These are phyloP conservation scores for Heritiera littoralis DNA, from an alignment of 345 rosid genomes.

Conservation along the genomic window DNA sequence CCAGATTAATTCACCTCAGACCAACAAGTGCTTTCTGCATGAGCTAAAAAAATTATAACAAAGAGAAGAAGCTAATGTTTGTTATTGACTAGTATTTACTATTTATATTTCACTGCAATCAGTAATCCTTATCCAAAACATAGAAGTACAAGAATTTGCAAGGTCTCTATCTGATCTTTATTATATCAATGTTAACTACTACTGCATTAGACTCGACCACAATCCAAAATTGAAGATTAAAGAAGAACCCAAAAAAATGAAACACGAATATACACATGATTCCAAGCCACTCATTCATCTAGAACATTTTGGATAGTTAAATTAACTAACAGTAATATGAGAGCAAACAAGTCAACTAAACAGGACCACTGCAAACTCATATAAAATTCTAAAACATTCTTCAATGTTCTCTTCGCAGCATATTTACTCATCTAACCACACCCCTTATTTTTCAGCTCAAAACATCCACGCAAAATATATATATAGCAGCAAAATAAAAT, in stretches of 20 bases:
- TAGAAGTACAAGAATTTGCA: not conserved
- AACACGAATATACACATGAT: not conserved
- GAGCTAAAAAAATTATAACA: too few relatives aligned
- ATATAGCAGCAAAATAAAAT: too few relatives aligned
- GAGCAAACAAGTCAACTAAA: not conserved
- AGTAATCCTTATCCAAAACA: not conserved
- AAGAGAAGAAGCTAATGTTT: too few relatives aligned
- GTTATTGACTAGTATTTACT: too few relatives aligned
- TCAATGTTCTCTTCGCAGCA: not conserved
- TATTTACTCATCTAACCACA: conserved; percentile 1
- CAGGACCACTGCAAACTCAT: not conserved
- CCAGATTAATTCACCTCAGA: too few relatives aligned
- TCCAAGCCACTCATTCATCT: not conserved
- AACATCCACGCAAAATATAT: not conserved
- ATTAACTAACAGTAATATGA: not conserved
- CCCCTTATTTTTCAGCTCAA: not conserved
- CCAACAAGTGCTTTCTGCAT: too few relatives aligned
- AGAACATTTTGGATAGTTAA: not conserved
- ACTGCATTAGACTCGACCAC: not conserved
- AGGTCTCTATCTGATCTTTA: not conserved
- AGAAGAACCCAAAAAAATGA: not conserved
- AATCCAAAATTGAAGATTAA: not conserved
- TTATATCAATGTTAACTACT: not conserved
- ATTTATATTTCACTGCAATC: not conserved
- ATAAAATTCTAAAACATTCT: not conserved